These are phyloP conservation scores for Talaromyces sp. DNA, from an alignment of 2,329 filamentous ascomycete genomes.

Conservation along the genomic window DNA sequence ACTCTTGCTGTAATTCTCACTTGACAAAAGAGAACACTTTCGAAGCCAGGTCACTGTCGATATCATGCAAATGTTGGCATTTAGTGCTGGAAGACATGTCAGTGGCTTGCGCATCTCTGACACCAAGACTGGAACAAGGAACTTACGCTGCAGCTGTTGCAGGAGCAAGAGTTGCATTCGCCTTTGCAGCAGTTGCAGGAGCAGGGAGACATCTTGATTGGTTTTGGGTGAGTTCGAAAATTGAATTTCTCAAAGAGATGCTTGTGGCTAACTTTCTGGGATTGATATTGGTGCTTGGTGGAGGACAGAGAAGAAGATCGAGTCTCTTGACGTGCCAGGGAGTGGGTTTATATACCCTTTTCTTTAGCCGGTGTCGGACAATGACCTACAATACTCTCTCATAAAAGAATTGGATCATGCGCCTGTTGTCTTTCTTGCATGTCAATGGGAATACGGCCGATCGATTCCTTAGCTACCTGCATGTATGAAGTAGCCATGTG, in stretches of 20 bases:
- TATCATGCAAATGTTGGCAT: background rate
- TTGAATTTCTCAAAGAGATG: background rate
- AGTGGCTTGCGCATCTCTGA: background rate
- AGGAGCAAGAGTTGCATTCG: slow-evolving; percentile 40
- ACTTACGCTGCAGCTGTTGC: slow-evolving; percentile 38
- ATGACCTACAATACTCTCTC: background rate
- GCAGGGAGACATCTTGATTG: slow-evolving; percentile 41
- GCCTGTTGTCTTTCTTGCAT: background rate
- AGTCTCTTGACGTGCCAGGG: background rate
- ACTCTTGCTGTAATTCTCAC: background rate
- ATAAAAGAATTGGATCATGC: background rate
- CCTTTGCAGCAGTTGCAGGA: slow-evolving; percentile 41
- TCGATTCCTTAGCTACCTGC: background rate
- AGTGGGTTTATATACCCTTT: slow-evolving; percentile 4
- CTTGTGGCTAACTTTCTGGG: background rate
- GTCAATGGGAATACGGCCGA: background rate
- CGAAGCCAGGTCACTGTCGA: background rate
- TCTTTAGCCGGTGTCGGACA: slow-evolving; percentile 4
- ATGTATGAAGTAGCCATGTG: slow-evolving; percentile 9
- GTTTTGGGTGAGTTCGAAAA: background rate
- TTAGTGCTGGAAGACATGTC: slow-evolving; percentile 14
- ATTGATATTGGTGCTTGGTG: slow-evolving; percentile 3
- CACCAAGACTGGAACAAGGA: background rate
- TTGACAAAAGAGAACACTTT: background rate
- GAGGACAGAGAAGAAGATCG: background rate